phyloP scores from a whole-genome alignment of 768 basidiomycete species.

The Tubosaeta sp. region DNA sequence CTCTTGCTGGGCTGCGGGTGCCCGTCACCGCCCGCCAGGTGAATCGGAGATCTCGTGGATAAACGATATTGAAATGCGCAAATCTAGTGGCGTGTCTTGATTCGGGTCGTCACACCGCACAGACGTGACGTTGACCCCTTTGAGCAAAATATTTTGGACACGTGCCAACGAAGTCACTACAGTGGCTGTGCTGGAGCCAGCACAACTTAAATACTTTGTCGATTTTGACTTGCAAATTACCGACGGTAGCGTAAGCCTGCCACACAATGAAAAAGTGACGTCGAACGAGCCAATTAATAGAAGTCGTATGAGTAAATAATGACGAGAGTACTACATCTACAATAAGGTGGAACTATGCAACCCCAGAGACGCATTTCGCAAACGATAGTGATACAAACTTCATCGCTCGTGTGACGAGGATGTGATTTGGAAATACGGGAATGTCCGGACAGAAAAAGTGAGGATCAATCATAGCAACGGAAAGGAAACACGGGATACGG shows the following conservation, averaged over 20 bases:
- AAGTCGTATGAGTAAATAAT: constrained; percentile 32
- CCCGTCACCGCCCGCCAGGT: neutral
- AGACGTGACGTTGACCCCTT: constrained; percentile 10
- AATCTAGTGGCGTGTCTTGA: constrained; percentile 13
- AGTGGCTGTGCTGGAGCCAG: constrained; percentile 27
- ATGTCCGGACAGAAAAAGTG: constrained; percentile 22
- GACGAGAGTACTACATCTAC: constrained; percentile 32
- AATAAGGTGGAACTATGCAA: constrained; percentile 27
- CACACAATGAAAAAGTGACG: constrained; percentile 15
- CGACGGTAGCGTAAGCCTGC: constrained; percentile 23
- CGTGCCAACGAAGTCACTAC: constrained; percentile 14
- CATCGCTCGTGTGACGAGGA: constrained; percentile 20
- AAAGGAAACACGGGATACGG: constrained; percentile 16
- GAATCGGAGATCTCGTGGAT: constrained; percentile 23
- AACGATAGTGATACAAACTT: constrained; percentile 33
- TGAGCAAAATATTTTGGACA: constrained; percentile 9
- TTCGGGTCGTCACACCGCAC: constrained; percentile 4
- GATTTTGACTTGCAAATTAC: constrained; percentile 18
- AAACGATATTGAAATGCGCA: constrained; percentile 25
- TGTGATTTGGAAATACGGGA: constrained; percentile 27
- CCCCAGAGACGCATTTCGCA: constrained; percentile 16
- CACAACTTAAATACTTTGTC: constrained; percentile 30
- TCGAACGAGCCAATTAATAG: constrained; percentile 23
- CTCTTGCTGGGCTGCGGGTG: constrained; percentile 20
- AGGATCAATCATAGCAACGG: constrained; percentile 19